Base-by-base conservation (phyloP, 1,139 yeast genomes). In the Geotrichum macrosporum region DNA sequence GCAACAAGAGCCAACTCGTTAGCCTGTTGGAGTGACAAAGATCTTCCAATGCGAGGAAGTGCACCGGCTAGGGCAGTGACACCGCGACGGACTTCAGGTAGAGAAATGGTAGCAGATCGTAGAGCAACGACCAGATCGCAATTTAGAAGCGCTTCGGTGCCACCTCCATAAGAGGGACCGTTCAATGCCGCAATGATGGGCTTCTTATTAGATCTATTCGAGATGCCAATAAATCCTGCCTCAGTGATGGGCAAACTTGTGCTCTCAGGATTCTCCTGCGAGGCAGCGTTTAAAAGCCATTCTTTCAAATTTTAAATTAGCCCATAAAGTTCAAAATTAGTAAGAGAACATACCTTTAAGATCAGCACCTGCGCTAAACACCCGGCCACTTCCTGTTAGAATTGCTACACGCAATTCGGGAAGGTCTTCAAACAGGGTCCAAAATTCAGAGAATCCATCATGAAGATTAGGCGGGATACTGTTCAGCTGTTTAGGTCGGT, bases 331-430 rank as follows among this genome's bases (percentile, higher is more conserved):
- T 9, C 42, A 34, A 15, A 46, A 43, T 22, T 35, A 35, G 15
- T 30, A 38, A 10, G 30, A 27, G 9, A 31, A 52, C 37, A 48
- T 49, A 60, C 56, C 63, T 46, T 56, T 58, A 40, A 63, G 51
- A 46, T 63, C 66, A 3, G 66, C 66, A 3, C 67, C 67, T 2
- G 66, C 64, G 29, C 62, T 57, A 46, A 63, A 63, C 16, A 59
- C 53, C 21, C 50, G 52, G 18, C 67, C 67, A 4, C 49, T 45
- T 26, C 67, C 67, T 12, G 66, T 63, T 32, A 63, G 38, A 47
- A 63, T 60, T 34, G 63, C 63, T 10, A 56, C 63, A 3, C 60
- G 55, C 24, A 62, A 46, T 8, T 37, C 36, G 4, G 53, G 55
- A 22, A 59, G 59, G 5, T 46, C 37, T 42, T 63, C 66, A 42